Base-by-base conservation (phyloP, 2,329 filamentous ascomycete genomes). In the Colletotrichum cereale region DNA sequence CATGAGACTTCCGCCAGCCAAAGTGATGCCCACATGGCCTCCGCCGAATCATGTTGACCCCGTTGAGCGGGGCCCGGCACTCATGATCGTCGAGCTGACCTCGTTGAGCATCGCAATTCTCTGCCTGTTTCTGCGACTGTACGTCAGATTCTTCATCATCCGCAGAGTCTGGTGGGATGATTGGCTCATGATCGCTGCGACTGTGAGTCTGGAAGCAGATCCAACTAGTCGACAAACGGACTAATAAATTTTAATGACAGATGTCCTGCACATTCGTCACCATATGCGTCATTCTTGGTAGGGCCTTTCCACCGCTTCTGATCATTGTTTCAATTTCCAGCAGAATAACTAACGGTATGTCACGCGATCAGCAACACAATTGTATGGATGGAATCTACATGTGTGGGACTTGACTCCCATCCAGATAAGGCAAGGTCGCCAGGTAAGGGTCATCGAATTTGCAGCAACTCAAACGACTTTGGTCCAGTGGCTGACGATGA, bases 161-260 rank as follows among this genome's bases (percentile, higher is more conserved):
- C 77, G 78, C 53, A 79, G 77, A 61, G 77, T 71, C 47, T 79
- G 80, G 42, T 75, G 78, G 63, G 83, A 84, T 71, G 83, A 84
- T 75, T 84, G 80, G 82, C 63, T 84, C 16, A 84, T 84, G 82
- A 71, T 83, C 6, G 78, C 66, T 42, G 81, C 81, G 5, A 78
- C 79, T 72, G 82, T 83, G 75, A 68, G 5, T 21, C 6, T 14
- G 14, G 3, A 18, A 26, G 5, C 14, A 14, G 5, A 12, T 8
- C 2, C 16, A 1, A 26, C 14, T 38, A 29, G 65, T 75, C 2
- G 48, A 4, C 2, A 21, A 0, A 0, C 16, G 5, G 5, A 4
- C 44, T 68, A 11, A 48, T 4, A 7, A 7, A 8, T 0, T 5
- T 42, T 2, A 24, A n/a, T 10, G 29, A 50, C 6, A 82, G 79